These are phyloP conservation scores for Meyerozyma athensensis DNA, from an alignment of 1,139 yeast genomes.

Conservation along the genomic window DNA sequence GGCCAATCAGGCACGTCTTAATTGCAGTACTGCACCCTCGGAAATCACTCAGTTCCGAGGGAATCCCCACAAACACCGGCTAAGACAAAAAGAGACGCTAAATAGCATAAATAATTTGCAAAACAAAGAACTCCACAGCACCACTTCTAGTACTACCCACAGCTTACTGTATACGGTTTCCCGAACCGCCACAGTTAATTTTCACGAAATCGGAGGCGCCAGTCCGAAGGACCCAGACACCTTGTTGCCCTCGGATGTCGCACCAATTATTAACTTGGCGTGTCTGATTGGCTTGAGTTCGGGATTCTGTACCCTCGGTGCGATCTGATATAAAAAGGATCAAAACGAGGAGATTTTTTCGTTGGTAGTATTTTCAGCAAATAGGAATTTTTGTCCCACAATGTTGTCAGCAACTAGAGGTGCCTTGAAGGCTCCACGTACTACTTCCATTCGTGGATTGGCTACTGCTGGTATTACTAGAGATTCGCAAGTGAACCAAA, in stretches of 20 bases:
- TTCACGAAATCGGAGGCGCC: too few species aligned
- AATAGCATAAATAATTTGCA: background rate
- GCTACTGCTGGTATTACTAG: conserved; percentile 75
- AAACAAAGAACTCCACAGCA: background rate
- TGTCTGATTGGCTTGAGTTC: background rate
- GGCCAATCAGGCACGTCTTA: background rate
- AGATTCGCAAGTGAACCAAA: conserved; percentile 91
- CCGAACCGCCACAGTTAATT: too few species aligned
- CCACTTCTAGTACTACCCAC: background rate
- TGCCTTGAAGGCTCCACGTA: conserved; percentile 28
- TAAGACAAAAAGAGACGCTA: background rate
- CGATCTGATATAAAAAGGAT: conserved; percentile 4
- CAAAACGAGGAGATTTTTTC: conserved; percentile 3
- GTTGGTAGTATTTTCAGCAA: conserved; percentile 3
- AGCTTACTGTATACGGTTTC: too few species aligned
- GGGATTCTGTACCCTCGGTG: background rate
- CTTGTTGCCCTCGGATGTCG: conserved; percentile 1
- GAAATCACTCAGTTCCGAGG: background rate
- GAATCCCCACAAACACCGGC: background rate
- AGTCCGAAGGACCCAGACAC: conserved; percentile 1
- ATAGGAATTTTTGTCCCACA: conserved; percentile 4
- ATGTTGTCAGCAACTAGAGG: conserved; percentile 43
- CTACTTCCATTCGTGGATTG: conserved; percentile 53
- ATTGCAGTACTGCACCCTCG: background rate
- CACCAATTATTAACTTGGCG: conserved; percentile 1